phyloP scores from a whole-genome alignment of 2,329 filamentous ascomycete species.

The Endothia cerciana region DNA sequence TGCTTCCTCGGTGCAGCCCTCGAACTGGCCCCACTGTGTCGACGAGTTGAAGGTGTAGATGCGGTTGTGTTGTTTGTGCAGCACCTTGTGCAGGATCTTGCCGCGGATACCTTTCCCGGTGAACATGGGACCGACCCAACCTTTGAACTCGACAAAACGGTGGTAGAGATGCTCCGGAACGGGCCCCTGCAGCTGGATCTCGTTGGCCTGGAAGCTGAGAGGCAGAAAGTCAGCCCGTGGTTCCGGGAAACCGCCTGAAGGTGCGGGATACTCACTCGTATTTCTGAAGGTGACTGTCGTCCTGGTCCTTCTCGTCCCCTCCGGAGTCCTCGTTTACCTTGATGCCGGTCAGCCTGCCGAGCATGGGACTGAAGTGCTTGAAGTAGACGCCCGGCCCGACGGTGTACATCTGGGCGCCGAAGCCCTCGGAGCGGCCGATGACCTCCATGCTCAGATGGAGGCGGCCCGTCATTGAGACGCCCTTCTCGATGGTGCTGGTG shows the following conservation, averaged over 20 bases:
- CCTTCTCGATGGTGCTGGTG: conserved; percentile 63
- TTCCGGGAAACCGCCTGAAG: too few species aligned
- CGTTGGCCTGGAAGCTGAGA: conserved; percentile 86
- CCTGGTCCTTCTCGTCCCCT: conserved; percentile 39
- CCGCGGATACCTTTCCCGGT: conserved; percentile 76
- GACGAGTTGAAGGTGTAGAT: conserved; percentile 86
- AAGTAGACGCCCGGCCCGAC: conserved; percentile 76
- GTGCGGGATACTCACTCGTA: conserved; percentile 66
- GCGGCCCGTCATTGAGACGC: conserved; percentile 69
- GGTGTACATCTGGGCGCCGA: conserved; percentile 74
- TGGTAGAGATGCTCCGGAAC: conserved; percentile 83
- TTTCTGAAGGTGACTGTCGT: conserved; percentile 64
- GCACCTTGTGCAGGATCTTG: conserved; percentile 77
- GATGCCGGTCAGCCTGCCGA: conserved; percentile 77
- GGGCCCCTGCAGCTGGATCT: conserved; percentile 85
- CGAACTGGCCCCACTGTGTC: conserved; percentile 73
- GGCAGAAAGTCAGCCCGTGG: neutral
- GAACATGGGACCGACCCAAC: conserved; percentile 90
- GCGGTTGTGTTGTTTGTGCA: conserved; percentile 87
- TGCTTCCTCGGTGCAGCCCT: conserved; percentile 69
- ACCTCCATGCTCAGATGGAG: conserved; percentile 76
- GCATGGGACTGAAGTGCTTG: conserved; percentile 86
- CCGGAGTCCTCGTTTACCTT: conserved; percentile 65
- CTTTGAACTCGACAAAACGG: conserved; percentile 89
- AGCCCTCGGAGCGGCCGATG: conserved; percentile 75